phyloP scores from a whole-genome alignment of 805 yeast genomes.

The Spathaspora arborariae region DNA sequence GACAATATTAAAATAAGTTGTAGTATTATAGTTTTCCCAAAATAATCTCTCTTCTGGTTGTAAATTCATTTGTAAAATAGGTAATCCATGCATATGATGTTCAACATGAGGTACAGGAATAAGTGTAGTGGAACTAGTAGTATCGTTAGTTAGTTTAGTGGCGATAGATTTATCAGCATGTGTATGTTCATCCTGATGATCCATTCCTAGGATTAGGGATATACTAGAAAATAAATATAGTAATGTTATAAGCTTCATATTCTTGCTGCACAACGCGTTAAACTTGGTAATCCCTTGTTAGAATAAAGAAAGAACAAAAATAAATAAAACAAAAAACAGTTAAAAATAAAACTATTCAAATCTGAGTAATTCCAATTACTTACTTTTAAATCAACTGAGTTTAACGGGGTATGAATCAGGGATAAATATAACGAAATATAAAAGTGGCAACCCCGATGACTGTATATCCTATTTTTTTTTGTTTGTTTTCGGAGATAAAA shows the following conservation, averaged over 20 bases:
- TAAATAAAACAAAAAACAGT: background rate
- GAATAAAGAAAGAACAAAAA: background rate
- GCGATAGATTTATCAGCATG: conserved; percentile 4
- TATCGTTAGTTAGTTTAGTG: conserved; percentile 7
- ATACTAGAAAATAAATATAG: background rate
- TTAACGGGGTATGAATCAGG: background rate
- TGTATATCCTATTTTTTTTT: too few species aligned
- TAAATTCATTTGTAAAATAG: conserved; percentile 65
- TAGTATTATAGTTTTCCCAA: conserved; percentile 79
- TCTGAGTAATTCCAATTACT: too few species aligned
- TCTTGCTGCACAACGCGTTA: background rate
- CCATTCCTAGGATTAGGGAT: conserved; percentile 14
- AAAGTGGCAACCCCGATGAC: background rate
- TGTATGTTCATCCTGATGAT: conserved; percentile 13
- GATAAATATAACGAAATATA: background rate
- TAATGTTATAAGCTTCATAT: background rate
- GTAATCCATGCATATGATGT: conserved; percentile 61
- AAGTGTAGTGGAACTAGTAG: conserved; percentile 4
- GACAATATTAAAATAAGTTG: conserved; percentile 62
- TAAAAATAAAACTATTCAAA: too few species aligned
- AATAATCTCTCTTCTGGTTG: conserved; percentile 68
- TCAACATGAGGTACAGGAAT: conserved; percentile 32
- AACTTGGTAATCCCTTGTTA: background rate
- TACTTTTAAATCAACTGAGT: background rate
- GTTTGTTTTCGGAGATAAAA: background rate